phyloP scores from a whole-genome alignment of 106 monocot genomes.

The Dendrobium chrysotoxum region DNA sequence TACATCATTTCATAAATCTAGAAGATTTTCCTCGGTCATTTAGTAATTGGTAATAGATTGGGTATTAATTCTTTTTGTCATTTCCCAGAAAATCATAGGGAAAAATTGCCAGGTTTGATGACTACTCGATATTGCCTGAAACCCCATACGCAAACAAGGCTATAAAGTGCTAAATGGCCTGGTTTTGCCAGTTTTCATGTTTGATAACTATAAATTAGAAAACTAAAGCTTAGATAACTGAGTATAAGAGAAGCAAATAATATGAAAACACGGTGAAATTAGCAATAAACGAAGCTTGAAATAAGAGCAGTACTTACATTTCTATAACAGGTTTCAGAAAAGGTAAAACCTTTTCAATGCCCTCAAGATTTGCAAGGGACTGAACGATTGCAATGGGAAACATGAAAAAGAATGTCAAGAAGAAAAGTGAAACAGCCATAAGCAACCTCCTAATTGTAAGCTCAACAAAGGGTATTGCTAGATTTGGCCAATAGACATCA shows the following conservation, averaged over 20 bases:
- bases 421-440: constrained; percentile 67
- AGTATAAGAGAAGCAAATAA: background rate
- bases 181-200: background rate
- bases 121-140: background rate
- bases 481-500: constrained; percentile 90
- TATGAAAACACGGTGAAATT: background rate
- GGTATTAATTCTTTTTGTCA: background rate
- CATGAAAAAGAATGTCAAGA: constrained; percentile 89
- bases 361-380: constrained; percentile 84
- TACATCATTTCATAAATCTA: background rate
- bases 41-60: background rate
- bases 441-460: constrained; percentile 62
- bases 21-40: background rate
- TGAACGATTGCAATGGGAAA: constrained; percentile 89
- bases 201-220: background rate
- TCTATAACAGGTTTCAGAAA: constrained; percentile 72
- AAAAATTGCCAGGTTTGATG: background rate
- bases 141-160: background rate
- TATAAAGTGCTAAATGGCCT: background rate
- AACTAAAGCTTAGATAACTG: background rate
- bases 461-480: constrained; percentile 77
- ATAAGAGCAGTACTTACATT: constrained; percentile 31
- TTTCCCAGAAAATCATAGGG: background rate
- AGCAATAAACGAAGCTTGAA: background rate
- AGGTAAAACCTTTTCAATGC: constrained; percentile 60